Conservation (phyloP, 2,329 filamentous ascomycete genomes). For the Allantophomopsis cytisporea region DNA sequence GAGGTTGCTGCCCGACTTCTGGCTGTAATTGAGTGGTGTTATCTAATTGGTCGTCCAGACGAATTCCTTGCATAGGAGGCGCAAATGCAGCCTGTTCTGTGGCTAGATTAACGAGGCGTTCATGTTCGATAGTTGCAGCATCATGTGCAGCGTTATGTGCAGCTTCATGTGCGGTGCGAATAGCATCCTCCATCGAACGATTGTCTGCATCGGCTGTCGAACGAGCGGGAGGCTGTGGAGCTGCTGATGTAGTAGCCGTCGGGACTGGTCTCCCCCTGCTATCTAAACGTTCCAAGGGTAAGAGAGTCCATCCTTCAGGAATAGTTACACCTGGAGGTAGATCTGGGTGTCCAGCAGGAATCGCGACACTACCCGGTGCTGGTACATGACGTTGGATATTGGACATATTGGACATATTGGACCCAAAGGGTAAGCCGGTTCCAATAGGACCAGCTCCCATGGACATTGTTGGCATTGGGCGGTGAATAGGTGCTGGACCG, state of each 20-base stretch:
- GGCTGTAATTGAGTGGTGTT: too few species aligned
- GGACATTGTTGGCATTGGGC: neutral
- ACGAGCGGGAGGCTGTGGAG: neutral
- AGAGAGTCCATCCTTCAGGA: conserved; percentile 49
- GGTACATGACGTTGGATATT: conserved; percentile 30
- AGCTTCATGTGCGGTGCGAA: too few species aligned
- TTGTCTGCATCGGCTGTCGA: neutral
- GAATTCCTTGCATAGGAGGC: too few species aligned
- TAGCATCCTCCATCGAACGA: neutral
- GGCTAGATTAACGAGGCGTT: too few species aligned
- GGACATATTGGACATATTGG: too few species aligned
- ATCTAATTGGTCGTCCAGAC: too few species aligned
- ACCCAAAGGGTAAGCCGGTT: too few species aligned
- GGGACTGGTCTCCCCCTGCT: neutral
- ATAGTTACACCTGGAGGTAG: conserved; percentile 51
- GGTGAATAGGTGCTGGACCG: conserved; percentile 1
- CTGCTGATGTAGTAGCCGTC: neutral
- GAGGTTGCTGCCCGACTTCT: too few species aligned
- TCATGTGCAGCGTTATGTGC: too few species aligned
- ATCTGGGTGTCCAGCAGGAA: conserved; percentile 45
- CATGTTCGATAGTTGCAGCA: too few species aligned
- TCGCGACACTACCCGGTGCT: conserved; percentile 30
- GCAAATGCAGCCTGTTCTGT: too few species aligned
- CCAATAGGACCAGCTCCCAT: neutral
- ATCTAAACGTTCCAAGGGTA: conserved; percentile 40